Evolutionary conservation across 2,329 filamentous ascomycete species (phyloP).

Genomic region (Ceratocystis ficicola): DNA sequence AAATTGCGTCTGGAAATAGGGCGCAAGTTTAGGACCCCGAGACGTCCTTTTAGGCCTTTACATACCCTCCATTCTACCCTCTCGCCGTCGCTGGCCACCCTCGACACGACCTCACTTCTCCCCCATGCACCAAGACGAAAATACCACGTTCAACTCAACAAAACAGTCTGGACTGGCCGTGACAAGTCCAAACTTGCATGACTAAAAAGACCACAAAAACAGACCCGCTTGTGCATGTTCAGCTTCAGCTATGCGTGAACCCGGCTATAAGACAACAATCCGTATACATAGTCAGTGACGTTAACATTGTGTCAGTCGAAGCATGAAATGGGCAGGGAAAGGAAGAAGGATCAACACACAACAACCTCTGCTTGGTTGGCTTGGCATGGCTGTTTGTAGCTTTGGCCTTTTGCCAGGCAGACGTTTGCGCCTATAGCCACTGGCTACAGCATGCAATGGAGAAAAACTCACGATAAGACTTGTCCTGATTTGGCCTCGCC

Average conservation of each 20-base stretch:
- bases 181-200: neutral
- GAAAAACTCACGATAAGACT: too few species aligned
- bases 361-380: neutral
- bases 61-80: too few species aligned
- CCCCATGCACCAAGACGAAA: too few species aligned
- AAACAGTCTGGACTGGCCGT: too few species aligned
- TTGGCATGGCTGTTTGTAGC: neutral
- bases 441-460: too few species aligned
- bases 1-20: too few species aligned
- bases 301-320: neutral
- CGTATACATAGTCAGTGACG: neutral
- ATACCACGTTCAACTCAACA: too few species aligned
- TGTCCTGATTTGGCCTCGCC: too few species aligned
- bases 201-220: neutral
- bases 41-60: too few species aligned
- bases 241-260: neutral
- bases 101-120: too few species aligned
- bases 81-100: too few species aligned
- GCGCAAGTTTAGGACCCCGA: too few species aligned
- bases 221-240: neutral
- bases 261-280: neutral
- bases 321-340: neutral
- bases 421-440: neutral
- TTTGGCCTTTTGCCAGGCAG: constrained; percentile 7
- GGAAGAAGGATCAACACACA: neutral